Base-by-base conservation (phyloP, 495 filamentous ascomycete species). In the Xylona heveae region DNA sequence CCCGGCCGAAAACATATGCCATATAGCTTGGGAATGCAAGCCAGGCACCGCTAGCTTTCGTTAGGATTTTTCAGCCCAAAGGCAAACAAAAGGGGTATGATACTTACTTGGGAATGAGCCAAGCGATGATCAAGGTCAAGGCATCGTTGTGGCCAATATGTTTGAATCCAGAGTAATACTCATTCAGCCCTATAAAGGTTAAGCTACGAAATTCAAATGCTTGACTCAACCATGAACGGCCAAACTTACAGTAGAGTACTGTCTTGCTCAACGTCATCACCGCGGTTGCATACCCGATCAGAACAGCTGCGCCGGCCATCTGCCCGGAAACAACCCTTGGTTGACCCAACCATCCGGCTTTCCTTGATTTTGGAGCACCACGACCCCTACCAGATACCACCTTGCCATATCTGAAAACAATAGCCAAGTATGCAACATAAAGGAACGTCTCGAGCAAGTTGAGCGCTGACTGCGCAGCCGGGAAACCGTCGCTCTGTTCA, bases 221-320 rank as follows among this genome's bases (percentile, higher is more conserved):
- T n/a, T 28, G 27, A 38, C 14, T 23, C 28, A 6, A 7, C 33
- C 23, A 16, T 14, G 12, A 30, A 31, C 20, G 28, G 22, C 27
- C 28, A 39, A 34, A 61, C 72, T 60, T 44, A 83, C 82, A 75
- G 44, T 93, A 95, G 10, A 95, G 52, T 34, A 78, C 43, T 10
- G 84, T 93, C 67, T 93, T 93, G 52, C 71, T 74, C 1, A 88
- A 42, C 1, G 85, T 93, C 75, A 88, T 77, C 3, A 82, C 58
- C 4, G 69, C 69, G 1, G 71, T 63, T 19, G 61, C 59, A 39
- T 74, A 85, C 4, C 62, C 78, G 15, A 78, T 41, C 34, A 92
- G 37, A 22, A 74, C 59, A 2, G 79, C 75, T 29, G 60, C 41
- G 0, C 62, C 76, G 2, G 68, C 81, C 28, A 40, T 51, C 9